A percentile compares a stretch with the other conserved stretches of the same genome.
Conservation (phyloP, 2,329 filamentous ascomycete genomes). For the Penicillium sp. region DNA sequence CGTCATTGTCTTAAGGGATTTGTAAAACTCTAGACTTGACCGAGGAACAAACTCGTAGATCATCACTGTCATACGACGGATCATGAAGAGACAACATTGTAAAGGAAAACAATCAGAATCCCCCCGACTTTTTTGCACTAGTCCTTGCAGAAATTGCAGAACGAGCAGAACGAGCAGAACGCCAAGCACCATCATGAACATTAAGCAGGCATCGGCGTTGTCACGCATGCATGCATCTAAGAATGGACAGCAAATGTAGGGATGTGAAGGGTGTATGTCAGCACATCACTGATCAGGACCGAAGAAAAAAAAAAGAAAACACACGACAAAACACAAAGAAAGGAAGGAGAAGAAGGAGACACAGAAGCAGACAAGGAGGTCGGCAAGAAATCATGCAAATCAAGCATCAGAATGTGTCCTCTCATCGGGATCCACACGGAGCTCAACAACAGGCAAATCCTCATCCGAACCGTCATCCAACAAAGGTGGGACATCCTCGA, state of each 20-base stretch:
- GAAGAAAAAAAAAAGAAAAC: neutral
- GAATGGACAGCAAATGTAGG: no score
- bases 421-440: constrained; percentile 35
- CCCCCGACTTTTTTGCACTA: constrained; percentile 18
- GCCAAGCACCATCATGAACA: constrained; percentile 7
- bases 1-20: no score
- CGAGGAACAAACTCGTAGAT: no score
- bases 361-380: neutral
- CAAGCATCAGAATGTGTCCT: constrained; percentile 18
- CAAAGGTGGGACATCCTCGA: constrained; percentile 29
- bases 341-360: neutral
- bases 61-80: no score
- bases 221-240: neutral
- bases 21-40: no score
- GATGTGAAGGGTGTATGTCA: no score
- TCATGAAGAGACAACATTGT: no score
- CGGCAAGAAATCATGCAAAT: neutral
- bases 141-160: neutral
- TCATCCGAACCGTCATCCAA: constrained; percentile 32
- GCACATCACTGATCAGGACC: no score
- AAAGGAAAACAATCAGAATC: neutral
- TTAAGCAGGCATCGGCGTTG: neutral
- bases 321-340: neutral
- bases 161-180: constrained; percentile 1
- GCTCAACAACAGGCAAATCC: constrained; percentile 39